A percentile compares a stretch with the other conserved stretches of the same genome.
Conservation (phyloP, 106 monocot species). For the Dendrobium officinale region DNA sequence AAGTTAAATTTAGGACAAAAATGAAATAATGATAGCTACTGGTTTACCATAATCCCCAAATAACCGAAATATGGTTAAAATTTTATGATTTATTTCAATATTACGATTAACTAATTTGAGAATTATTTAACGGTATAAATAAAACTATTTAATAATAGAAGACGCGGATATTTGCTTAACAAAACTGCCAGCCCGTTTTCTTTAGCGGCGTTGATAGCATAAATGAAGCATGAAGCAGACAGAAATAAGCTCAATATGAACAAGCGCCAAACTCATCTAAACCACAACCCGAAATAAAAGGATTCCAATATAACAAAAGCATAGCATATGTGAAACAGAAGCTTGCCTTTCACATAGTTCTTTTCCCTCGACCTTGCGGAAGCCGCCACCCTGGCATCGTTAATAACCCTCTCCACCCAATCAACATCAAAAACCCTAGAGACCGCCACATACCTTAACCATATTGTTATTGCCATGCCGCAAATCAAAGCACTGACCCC, state of each 20-base stretch:
- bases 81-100: too few species aligned
- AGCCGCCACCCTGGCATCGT: conserved; percentile 18
- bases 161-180: neutral
- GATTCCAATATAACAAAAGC: neutral
- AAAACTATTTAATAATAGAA: neutral
- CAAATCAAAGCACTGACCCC: conserved; percentile 48
- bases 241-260: neutral
- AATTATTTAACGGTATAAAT: too few species aligned
- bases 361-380: neutral
- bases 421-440: conserved; percentile 36
- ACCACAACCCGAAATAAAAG: neutral
- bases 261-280: neutral
- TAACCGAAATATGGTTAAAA: too few species aligned
- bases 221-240: neutral
- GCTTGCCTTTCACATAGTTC: neutral
- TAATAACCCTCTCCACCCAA: conserved; percentile 36
- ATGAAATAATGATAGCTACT: too few species aligned
- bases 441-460: conserved; percentile 45
- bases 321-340: neutral
- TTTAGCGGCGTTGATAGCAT: too few species aligned
- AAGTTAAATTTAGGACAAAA: too few species aligned
- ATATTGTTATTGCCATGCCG: conserved; percentile 37
- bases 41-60: too few species aligned
- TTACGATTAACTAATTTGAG: too few species aligned
- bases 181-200: neutral